A percentile compares a stretch with the other conserved stretches of the same genome.
Evolutionary conservation across 108 stramenopile genomes (phyloP).

Genomic region (Hondaea fermentalgiana): DNA sequence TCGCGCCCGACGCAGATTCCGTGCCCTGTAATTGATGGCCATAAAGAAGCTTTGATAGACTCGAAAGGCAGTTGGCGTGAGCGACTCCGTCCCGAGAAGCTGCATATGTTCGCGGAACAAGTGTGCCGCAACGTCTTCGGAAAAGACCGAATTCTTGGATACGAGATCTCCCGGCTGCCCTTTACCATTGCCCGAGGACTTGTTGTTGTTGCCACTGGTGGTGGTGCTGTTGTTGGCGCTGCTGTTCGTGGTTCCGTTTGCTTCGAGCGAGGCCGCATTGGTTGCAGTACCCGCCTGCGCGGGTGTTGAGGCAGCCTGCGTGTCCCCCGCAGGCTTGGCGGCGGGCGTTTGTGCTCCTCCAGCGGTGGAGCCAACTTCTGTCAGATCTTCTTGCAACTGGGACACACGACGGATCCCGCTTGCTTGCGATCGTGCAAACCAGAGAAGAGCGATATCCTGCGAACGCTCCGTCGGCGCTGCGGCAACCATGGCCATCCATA

Average conservation of each 20-base stretch:
- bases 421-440: background rate
- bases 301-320: too few species aligned
- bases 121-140: background rate
- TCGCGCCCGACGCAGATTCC: background rate
- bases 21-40: background rate
- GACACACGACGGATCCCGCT: background rate
- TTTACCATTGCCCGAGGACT: too few species aligned
- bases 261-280: too few species aligned
- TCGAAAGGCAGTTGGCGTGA: background rate
- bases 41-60: slow-evolving; percentile 15
- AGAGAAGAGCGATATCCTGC: background rate
- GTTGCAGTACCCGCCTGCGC: too few species aligned
- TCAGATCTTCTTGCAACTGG: background rate
- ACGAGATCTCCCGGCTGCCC: background rate
- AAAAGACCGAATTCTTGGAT: background rate
- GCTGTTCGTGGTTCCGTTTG: too few species aligned
- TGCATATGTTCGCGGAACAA: background rate
- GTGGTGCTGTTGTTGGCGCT: too few species aligned
- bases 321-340: background rate
- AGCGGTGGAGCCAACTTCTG: background rate
- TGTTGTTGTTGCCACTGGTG: background rate
- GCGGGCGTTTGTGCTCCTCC: too few species aligned
- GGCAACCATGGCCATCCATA: background rate
- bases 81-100: background rate
- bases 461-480: background rate